phyloP scores from a whole-genome alignment of 176 grass and related monocot genomes.

The Calamus simplicifolius region DNA sequence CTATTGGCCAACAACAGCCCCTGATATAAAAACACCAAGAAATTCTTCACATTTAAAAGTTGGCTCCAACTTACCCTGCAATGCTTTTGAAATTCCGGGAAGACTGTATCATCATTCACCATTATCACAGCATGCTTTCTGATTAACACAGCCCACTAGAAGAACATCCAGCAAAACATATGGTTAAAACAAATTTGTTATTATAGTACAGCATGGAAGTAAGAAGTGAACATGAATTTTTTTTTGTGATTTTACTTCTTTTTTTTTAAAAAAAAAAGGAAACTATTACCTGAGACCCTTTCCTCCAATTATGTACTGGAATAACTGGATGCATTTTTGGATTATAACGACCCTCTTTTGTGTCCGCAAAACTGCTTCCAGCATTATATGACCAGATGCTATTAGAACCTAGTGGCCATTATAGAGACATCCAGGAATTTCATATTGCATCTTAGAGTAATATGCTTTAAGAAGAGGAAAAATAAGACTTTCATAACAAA shows the following conservation, averaged over 20 bases:
- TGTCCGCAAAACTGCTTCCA: conserved; percentile 91
- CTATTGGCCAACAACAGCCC: no score
- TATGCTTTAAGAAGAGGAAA: no score
- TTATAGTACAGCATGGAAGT: background rate
- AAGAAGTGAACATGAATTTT: no score
- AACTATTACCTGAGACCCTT: conserved; percentile 83
- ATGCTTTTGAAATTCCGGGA: conserved; percentile 72
- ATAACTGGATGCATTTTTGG: conserved; percentile 91
- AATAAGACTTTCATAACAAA: no score
- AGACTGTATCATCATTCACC: conserved; percentile 61
- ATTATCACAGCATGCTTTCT: conserved; percentile 93
- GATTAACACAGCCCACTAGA: conserved; percentile 87
- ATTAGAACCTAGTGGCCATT: conserved; percentile 14
- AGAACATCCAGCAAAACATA: background rate
- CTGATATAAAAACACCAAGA: conserved; percentile 2
- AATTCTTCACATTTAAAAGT: conserved; percentile 15
- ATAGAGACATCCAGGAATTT: conserved; percentile 11
- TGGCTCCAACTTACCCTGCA: conserved; percentile 59
- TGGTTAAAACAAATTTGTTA: background rate
- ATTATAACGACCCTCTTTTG: conserved; percentile 92
- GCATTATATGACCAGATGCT: conserved; percentile 34
- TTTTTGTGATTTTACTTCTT: background rate
- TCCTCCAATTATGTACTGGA: conserved; percentile 83
- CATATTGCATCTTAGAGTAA: conserved; percentile 13
- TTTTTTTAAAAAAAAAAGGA: conserved; percentile 1